Evolutionary conservation across 1,284 basidiomycete species (phyloP).

Genomic region (Cryptococcus sp.): DNA sequence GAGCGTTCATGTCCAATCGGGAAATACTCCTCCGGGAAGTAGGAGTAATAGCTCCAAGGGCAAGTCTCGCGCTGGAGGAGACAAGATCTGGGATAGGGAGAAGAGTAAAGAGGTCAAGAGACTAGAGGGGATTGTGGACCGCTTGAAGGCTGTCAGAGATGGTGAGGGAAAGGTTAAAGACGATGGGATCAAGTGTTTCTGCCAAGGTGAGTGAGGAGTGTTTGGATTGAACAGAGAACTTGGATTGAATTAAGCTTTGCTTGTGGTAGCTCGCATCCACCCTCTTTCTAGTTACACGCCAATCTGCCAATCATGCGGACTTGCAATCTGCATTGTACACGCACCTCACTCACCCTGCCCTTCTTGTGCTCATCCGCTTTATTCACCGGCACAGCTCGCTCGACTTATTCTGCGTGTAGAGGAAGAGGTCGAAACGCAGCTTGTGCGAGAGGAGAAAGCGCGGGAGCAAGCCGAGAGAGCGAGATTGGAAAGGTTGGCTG

Average conservation of each 20-base stretch:
- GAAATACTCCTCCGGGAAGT: neutral
- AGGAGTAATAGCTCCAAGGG: slow-evolving; percentile 5
- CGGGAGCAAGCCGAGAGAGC: slow-evolving; percentile 35
- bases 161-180: slow-evolving; percentile 31
- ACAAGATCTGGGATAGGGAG: slow-evolving; percentile 48
- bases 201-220: slow-evolving; percentile 48
- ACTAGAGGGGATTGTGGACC: slow-evolving; percentile 39
- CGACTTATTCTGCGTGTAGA: slow-evolving; percentile 43
- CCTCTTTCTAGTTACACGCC: slow-evolving; percentile 50
- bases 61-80: slow-evolving; percentile 21
- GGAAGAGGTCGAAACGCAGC: slow-evolving; percentile 40
- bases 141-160: slow-evolving; percentile 34
- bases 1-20: slow-evolving; percentile 21
- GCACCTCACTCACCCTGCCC: slow-evolving; percentile 51
- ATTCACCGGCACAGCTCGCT: slow-evolving; percentile 42
- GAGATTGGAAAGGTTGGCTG: slow-evolving; percentile 31
- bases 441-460: slow-evolving; percentile 36
- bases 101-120: slow-evolving; percentile 43
- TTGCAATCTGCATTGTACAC: slow-evolving; percentile 51
- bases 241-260: neutral
- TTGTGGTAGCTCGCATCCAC: slow-evolving; percentile 48
- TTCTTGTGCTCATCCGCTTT: slow-evolving; percentile 45
- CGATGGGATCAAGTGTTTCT: slow-evolving; percentile 47
- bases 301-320: slow-evolving; percentile 49
- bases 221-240: too few relatives aligned